A percentile compares a stretch with the other conserved stretches of the same genome.
These are phyloP conservation scores for Colletotrichum zoysiae DNA, from an alignment of 2,329 filamentous ascomycete genomes.

Conservation along the genomic window DNA sequence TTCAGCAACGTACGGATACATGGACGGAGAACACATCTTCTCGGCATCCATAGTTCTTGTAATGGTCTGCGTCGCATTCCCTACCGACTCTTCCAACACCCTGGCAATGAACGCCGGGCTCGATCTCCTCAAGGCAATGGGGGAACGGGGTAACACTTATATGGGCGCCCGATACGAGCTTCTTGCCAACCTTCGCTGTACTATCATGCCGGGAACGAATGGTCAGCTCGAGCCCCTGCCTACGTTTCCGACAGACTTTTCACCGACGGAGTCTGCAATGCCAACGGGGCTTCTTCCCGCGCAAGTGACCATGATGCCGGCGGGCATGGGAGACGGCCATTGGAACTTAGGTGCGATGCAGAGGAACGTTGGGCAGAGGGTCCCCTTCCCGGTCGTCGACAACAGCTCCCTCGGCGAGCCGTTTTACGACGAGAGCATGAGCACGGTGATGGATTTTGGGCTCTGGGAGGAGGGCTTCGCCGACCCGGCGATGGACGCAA, in stretches of 20 bases:
- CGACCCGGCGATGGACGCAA: slow-evolving; percentile 51
- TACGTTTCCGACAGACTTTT: slow-evolving; percentile 23
- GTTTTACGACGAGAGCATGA: slow-evolving; percentile 47
- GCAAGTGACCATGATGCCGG: background rate
- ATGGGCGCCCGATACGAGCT: slow-evolving; percentile 54
- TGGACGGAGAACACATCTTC: slow-evolving; percentile 52
- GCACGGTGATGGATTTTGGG: slow-evolving; percentile 49
- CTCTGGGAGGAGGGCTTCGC: slow-evolving; percentile 56
- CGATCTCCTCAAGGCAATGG: slow-evolving; percentile 62
- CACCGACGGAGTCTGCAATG: slow-evolving; percentile 25
- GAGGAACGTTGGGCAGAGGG: slow-evolving; percentile 2
- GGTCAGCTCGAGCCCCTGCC: slow-evolving; percentile 7
- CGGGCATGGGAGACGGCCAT: slow-evolving; percentile 4
- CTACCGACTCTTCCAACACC: slow-evolving; percentile 56
- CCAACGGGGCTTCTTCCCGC: background rate
- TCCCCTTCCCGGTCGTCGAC: slow-evolving; percentile 48
- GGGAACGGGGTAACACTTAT: slow-evolving; percentile 64
- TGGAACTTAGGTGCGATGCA: slow-evolving; percentile 6
- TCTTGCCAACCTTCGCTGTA: slow-evolving; percentile 48
- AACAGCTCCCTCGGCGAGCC: slow-evolving; percentile 48
- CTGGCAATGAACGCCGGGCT: slow-evolving; percentile 61
- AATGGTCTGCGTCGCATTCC: slow-evolving; percentile 60
- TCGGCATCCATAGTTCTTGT: slow-evolving; percentile 49
- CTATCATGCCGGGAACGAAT: slow-evolving; percentile 43
- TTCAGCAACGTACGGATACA: slow-evolving; percentile 49